Base-by-base conservation (phyloP, 1,139 yeast genomes). In the Geotrichum reessii region DNA sequence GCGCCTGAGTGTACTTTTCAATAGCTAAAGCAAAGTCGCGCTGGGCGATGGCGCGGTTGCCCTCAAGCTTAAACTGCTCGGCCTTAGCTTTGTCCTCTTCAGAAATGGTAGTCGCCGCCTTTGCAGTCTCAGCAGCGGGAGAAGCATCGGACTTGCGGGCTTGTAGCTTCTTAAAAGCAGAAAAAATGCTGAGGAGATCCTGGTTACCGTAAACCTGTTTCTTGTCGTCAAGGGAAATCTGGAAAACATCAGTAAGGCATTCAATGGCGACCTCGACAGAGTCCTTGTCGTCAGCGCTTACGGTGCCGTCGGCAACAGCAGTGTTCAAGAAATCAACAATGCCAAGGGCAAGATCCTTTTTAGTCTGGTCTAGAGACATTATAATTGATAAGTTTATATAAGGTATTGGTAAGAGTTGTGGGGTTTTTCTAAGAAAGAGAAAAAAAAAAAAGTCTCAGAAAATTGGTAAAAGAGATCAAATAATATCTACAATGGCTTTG, bases 211-310 rank as follows among this genome's bases (percentile, higher is more conserved):
- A 73, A 64, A 82, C 82, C 60, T 71, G 65, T 14, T 77, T 66
- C 42, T 72, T 70, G 27, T 74, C 66, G 14, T 74, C 69, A 49
- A 77, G 77, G 63, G 83, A 81, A 40, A 93, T 85, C 59, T 80
- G 86, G 72, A 87, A 93, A 6, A 96, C 92, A 68, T 92, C 98
- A 37, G 90, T 83, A 61, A 93, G 82, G 76, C 97, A 90, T 69
- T 89, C 97, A 67, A 91, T 82, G 64, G 98, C 98, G 56, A 93
- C 96, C 65, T 92, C 97, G 69, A 93, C 80, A n/a, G 97, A 89
- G 66, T 93, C 99, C 61, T 81, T 81, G 69, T 85, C 89, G 66
- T 92, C 98, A 64, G 85, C 87, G 47, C 86, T 76, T 56, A 92
- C 81, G 53, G 82, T 80, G 58, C 89, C 88, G 64, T 81, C 79